Base-by-base conservation (phyloP, 176 grass and related monocot species). In the Chrysopogon serrulatus region DNA sequence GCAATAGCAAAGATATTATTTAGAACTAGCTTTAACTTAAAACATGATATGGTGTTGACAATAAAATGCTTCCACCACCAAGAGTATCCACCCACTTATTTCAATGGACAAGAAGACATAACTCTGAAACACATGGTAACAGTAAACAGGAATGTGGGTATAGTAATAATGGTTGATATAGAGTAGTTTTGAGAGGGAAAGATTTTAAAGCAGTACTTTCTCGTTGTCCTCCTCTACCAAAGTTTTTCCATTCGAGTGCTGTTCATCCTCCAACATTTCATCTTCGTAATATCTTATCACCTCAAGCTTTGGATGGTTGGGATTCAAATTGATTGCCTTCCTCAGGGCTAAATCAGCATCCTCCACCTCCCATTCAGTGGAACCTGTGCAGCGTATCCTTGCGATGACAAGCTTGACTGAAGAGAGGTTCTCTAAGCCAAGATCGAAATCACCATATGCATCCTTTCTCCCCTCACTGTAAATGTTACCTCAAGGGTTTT, bases 391-490 rank as follows among this genome's bases (percentile, higher is more conserved):
- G 2, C 17, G 2, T 54, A 84, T 76, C 35, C 11, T 65, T 8
- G 21, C 15, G 1, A 44, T 67, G 3, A 54, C 43, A 17, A 54
- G 43, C 42, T 40, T 76, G 26, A 84, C 0, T 19, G 69, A 76
- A 30, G n/a, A n/a, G 33, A 84, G 82, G n/a, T 84, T 48, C 17
- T 54, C 43, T 24, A 84, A 66, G 5, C 82, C 60, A 15, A 84
- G 24, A 56, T 56, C 33, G 42, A 67, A 76, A 67, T 65, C 70
- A 65, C 70, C 30, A 65, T 74, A 74, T 4, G 1, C 21, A 37
- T 37, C 32, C 17, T 76, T 76, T 67, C 42, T 84, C 6, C 32
- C 5, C 10, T 45, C 18, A 65, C 61, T 0, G 7, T 30, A 28
- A 76, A 84, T 16, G 5, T 23, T 7, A 84, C 1, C 44, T 76